phyloP scores from a whole-genome alignment of 1,284 basidiomycete species.

The Sphaerobolus stellatus region DNA sequence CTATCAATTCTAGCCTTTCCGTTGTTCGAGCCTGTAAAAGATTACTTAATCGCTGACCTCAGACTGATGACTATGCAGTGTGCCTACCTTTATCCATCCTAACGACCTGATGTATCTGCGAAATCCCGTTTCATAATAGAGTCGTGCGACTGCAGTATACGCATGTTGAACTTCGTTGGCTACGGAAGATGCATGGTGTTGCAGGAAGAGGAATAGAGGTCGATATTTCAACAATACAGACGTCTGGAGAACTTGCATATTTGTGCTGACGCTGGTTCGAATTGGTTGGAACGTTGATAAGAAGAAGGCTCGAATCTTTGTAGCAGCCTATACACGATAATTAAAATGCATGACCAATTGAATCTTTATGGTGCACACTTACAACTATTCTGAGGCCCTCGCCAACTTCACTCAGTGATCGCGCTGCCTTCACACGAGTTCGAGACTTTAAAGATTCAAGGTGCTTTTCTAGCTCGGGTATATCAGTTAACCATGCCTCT shows the following conservation, averaged over 20 bases:
- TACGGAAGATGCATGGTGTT: constrained; percentile 77
- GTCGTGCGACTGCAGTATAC: constrained; percentile 80
- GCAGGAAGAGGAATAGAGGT: constrained; percentile 83
- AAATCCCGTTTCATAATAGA: constrained; percentile 97
- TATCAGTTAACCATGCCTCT: constrained; percentile 80
- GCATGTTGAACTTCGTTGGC: constrained; percentile 89
- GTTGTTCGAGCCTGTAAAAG: constrained; percentile 50
- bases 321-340: constrained; percentile 61
- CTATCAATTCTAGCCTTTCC: constrained; percentile 65
- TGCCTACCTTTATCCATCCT: constrained; percentile 67
- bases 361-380: constrained; percentile 22
- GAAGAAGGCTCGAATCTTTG: constrained; percentile 88
- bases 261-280: constrained; percentile 81
- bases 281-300: constrained; percentile 81
- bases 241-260: constrained; percentile 91
- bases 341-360: constrained; percentile 6
- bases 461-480: constrained; percentile 77
- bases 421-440: constrained; percentile 79
- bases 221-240: constrained; percentile 85
- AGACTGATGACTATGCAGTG: constrained; percentile 9
- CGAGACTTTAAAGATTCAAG: constrained; percentile 69
- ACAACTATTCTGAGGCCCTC: constrained; percentile 88
- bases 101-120: constrained; percentile 85
- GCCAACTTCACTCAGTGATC: constrained; percentile 77
- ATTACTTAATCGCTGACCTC: not conserved